These are phyloP conservation scores for Prunus armeniaca DNA, from an alignment of 306 rosid genomes.

Conservation along the genomic window DNA sequence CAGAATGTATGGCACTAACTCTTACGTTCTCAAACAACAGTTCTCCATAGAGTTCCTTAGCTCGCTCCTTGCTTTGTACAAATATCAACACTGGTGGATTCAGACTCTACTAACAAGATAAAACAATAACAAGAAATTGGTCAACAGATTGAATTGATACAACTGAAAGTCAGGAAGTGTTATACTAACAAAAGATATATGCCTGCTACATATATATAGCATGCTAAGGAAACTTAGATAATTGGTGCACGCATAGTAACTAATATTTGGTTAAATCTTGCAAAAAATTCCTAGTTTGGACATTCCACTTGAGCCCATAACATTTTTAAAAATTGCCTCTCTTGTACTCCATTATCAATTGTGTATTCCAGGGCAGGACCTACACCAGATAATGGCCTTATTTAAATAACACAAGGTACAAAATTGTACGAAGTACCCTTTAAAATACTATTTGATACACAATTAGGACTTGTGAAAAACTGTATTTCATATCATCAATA, in stretches of 20 bases:
- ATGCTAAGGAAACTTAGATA: neutral
- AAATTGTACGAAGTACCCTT: neutral
- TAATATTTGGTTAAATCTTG: neutral
- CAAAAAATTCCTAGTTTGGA: neutral
- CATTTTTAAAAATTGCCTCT: neutral
- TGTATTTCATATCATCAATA: neutral
- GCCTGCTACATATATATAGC: neutral
- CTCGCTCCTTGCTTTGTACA: conserved; percentile 97
- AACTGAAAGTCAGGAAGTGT: conserved; percentile 9
- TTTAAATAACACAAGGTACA: neutral
- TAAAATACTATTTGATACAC: neutral
- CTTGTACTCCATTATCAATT: neutral
- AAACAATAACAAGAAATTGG: conserved; percentile 18
- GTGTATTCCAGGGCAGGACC: neutral
- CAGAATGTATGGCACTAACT: conserved; percentile 87
- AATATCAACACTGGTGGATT: conserved; percentile 90
- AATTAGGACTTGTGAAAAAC: neutral
- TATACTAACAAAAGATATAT: conserved; percentile 2
- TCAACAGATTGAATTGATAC: conserved; percentile 18
- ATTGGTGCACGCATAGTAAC: neutral
- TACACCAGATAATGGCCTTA: neutral
- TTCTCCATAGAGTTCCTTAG: conserved; percentile 80
- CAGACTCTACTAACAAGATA: conserved; percentile 52
- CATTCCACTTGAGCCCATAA: neutral
- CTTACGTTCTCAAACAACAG: conserved; percentile 69